Percentiles rank a stretch among this genome's conserved stretches.
phyloP scores from a whole-genome alignment of 192 early-diverging fungal genomes.

The Rhizophagus prolifer region DNA sequence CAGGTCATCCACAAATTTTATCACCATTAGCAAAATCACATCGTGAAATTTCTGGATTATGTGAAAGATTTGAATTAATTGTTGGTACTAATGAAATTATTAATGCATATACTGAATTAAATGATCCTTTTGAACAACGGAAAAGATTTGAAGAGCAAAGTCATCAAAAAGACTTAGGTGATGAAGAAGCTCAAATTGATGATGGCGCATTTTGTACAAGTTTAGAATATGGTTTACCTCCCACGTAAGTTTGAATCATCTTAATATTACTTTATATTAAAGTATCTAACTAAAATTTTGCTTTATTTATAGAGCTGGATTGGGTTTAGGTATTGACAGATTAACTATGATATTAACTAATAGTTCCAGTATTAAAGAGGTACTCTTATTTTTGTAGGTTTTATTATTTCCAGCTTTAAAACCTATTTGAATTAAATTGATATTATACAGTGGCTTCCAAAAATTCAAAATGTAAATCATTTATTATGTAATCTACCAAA shows the following conservation, averaged over 20 bases:
- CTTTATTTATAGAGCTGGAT: conserved; percentile 54
- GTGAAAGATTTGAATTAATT: conserved; percentile 98
- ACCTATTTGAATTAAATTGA: no score
- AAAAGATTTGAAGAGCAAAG: conserved; percentile 98
- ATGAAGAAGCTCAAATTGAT: conserved; percentile 97
- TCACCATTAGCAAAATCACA: conserved; percentile 98
- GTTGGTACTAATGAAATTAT: conserved; percentile 98
- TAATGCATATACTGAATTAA: conserved; percentile 99
- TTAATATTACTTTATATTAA: neutral
- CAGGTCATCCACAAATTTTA: conserved; percentile 97
- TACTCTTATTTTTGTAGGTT: conserved; percentile 40
- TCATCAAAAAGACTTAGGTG: conserved; percentile 91
- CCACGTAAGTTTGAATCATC: conserved; percentile 53
- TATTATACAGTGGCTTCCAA: no score
- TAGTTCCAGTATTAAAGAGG: conserved; percentile 97
- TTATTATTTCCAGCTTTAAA: conserved; percentile 70
- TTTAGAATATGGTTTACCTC: conserved; percentile 96
- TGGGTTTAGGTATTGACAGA: conserved; percentile 95
- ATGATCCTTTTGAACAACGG: conserved; percentile 99
- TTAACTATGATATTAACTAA: conserved; percentile 98
- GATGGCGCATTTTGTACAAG: conserved; percentile 97
- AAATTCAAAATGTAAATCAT: no score
- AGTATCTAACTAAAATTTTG: neutral
- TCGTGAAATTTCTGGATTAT: conserved; percentile 81
- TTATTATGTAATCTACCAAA: no score